Base-by-base conservation (phyloP, 208 protist species). In the Trypanosoma grayi region DNA sequence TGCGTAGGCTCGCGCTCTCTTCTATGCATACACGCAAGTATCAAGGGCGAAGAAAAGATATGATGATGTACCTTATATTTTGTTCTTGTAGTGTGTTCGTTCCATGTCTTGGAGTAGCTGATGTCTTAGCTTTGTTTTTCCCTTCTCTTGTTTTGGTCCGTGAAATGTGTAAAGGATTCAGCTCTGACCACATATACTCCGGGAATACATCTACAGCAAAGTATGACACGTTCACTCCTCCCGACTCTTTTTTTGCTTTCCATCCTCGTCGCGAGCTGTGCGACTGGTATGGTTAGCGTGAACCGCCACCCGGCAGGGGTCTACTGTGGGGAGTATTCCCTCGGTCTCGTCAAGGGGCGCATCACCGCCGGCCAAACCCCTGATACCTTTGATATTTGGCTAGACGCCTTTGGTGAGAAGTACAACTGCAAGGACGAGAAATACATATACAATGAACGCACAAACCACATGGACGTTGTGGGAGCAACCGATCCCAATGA, bases 241-340 rank as follows among this genome's bases (percentile, higher is more conserved):
- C 8, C 60, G 27, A 30, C 52, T 13, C 1, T 37, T 46, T 7
- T 61, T 6, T 53, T 70, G 13, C 27, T 60, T 43, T 46, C 60
- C 8, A 1, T 66, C 30, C 5, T 73, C 31, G 13, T 36, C 31
- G 31, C 34, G 27, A 41, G 50, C 11, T 28, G 22, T 13, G 33
- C 54, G 1, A 48, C 27, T 14, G 60, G 36, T 10, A 22, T 28
- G 33, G 8, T 70, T 9, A 37, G 0, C 1, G 41, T 44, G 6
- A 60, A 55, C 10, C 41, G 66, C 45, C 10, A 41, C 13, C 77
- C 77, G 25, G 39, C 60, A 14, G 77, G 77, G 18, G 47, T 37
- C 0, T 93, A 93, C 52, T 93, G 86, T 55, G 82, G 79, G 20
- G 65, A 33, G 36, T 89, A 89, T 54, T 62, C 71, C 7, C 39